phyloP scores from a whole-genome alignment of 2,329 filamentous ascomycete genomes.

The Aspergillus cejpii region DNA sequence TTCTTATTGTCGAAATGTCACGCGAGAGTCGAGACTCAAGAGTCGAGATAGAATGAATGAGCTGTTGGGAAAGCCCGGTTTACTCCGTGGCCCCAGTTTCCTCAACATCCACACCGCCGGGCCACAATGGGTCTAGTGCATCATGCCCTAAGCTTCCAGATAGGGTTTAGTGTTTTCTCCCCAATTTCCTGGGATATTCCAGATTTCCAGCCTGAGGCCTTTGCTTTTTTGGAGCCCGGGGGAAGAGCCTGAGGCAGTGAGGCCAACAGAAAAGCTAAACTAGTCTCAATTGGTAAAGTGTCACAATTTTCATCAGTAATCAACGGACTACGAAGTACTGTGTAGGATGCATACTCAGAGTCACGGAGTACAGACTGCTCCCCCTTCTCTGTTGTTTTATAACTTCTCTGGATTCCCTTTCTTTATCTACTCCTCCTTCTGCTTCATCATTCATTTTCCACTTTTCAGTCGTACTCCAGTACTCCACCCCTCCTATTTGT shows the following conservation, averaged over 20 bases:
- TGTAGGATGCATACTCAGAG: conserved; percentile 8
- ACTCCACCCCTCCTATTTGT: background rate
- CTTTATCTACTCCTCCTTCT: background rate
- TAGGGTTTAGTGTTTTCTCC: background rate
- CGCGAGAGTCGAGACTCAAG: too few species aligned
- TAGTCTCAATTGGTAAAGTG: too few species aligned
- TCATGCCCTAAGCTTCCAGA: background rate
- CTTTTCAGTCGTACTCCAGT: background rate
- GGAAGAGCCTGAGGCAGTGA: too few species aligned
- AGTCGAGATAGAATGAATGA: too few species aligned
- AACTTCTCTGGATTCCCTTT: background rate
- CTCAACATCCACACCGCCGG: conserved; percentile 9
- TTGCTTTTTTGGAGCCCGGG: too few species aligned
- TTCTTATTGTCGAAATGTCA: too few species aligned
- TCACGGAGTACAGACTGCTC: conserved; percentile 11
- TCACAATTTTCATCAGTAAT: background rate
- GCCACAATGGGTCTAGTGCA: conserved; percentile 9
- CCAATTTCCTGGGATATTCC: background rate
- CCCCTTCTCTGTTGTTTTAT: conserved; percentile 9
- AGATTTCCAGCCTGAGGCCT: background rate
- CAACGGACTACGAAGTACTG: background rate
- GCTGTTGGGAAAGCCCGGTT: conserved; percentile 17
- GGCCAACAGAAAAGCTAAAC: background rate
- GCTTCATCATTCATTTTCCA: background rate
- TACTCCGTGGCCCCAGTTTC: conserved; percentile 19